phyloP scores from a whole-genome alignment of 2,329 filamentous ascomycete genomes.

The Hypoxylon sp. region DNA sequence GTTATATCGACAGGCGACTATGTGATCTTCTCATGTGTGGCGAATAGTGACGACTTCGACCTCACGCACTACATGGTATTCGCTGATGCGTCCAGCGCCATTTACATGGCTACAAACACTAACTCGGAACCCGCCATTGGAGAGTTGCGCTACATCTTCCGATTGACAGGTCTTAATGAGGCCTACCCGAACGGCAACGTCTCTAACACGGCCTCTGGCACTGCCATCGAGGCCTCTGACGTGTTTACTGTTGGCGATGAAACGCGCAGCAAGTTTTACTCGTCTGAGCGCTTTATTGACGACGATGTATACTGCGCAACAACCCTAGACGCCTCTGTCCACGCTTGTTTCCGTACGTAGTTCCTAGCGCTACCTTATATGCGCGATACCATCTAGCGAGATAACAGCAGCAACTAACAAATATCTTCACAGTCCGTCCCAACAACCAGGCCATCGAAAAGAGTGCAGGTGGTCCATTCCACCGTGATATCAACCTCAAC shows the following conservation, averaged over 20 bases:
- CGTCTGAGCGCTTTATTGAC: slow-evolving; percentile 67
- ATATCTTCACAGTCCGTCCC: slow-evolving; percentile 34
- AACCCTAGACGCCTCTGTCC: slow-evolving; percentile 38
- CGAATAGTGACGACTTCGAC: slow-evolving; percentile 52
- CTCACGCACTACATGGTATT: slow-evolving; percentile 64
- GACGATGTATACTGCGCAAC: slow-evolving; percentile 63
- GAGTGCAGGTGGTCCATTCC: slow-evolving; percentile 66
- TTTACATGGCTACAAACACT: slow-evolving; percentile 62
- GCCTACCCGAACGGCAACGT: slow-evolving; percentile 55
- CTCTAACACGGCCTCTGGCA: slow-evolving; percentile 56
- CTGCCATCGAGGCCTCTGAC: slow-evolving; percentile 58
- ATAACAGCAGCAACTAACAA: no score
- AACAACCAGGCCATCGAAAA: slow-evolving; percentile 61
- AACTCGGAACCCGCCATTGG: slow-evolving; percentile 55
- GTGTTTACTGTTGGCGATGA: slow-evolving; percentile 61
- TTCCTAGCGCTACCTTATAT: background rate
- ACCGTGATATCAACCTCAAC: slow-evolving; percentile 64
- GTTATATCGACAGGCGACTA: slow-evolving; percentile 54
- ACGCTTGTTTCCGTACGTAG: slow-evolving; percentile 42
- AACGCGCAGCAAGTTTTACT: slow-evolving; percentile 70
- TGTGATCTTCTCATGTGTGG: slow-evolving; percentile 62
- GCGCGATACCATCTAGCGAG: no score
- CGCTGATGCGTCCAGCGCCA: slow-evolving; percentile 56
- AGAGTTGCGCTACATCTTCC: slow-evolving; percentile 62
- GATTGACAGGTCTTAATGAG: slow-evolving; percentile 47